A percentile compares a stretch with the other conserved stretches of the same genome.
Evolutionary conservation across 163 green algal species (phyloP).

Genomic region (Chlorella variabilis): DNA sequence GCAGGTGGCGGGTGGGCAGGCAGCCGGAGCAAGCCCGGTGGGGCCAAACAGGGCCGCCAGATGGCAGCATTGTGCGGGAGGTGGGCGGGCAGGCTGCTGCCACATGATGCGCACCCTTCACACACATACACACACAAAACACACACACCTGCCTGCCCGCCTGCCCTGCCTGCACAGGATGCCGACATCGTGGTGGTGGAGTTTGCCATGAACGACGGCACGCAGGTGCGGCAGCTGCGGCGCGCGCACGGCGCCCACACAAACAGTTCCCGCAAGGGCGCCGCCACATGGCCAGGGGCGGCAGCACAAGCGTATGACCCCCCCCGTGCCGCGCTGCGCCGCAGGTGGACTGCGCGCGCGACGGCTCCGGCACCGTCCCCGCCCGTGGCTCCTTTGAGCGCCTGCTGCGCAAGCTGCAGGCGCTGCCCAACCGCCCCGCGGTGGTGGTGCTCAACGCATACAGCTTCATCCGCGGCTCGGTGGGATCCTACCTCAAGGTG

Average conservation of each 20-base stretch:
- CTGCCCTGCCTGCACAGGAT: constrained; percentile 5
- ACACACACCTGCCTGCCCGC: not conserved
- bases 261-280: no score
- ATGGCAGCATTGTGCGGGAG: no score
- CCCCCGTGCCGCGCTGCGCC: no score
- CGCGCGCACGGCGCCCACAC: no score
- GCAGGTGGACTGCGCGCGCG: constrained; percentile 13
- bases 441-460: constrained; percentile 29
- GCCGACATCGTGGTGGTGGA: constrained; percentile 29
- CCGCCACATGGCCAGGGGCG: no score
- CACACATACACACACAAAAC: no score
- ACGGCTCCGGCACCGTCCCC: constrained; percentile 26
- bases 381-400: constrained; percentile 36
- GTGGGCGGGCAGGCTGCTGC: no score
- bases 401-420: constrained; percentile 38
- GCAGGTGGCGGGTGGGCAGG: not conserved
- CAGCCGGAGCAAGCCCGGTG: no score
- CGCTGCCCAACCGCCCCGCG: constrained; percentile 12
- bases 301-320: no score
- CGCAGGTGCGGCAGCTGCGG: no score
- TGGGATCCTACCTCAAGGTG: constrained; percentile 34
- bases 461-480: constrained; percentile 24
- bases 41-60: no score
- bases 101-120: no score
- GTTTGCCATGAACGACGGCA: constrained; percentile 39